phyloP scores from a whole-genome alignment of 306 rosid species.

The Dicorynia guianensis region DNA sequence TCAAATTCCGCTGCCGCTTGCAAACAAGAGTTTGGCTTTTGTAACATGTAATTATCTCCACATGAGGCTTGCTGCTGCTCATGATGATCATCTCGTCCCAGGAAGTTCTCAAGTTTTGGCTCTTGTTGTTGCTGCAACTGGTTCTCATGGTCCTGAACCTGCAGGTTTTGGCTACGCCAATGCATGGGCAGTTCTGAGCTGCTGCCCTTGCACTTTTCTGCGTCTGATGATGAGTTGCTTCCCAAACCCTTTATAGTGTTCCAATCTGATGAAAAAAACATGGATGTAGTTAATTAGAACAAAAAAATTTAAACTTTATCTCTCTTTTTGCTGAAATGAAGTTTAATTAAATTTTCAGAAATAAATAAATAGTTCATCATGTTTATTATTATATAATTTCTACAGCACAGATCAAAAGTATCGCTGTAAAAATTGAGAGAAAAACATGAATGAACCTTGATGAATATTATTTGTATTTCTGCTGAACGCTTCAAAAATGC shows the following conservation, averaged over 20 bases:
- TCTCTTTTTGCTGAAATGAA: too few relatives aligned
- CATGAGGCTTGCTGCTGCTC: conserved; percentile 47
- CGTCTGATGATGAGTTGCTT: too few relatives aligned
- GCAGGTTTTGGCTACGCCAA: conserved; percentile 47
- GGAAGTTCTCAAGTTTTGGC: conserved; percentile 90
- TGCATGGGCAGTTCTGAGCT: conserved; percentile 41
- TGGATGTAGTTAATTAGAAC: too few relatives aligned
- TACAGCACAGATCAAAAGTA: too few relatives aligned
- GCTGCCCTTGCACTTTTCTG: conserved; percentile 53
- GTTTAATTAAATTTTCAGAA: too few relatives aligned
- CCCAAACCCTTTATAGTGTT: conserved; percentile 50
- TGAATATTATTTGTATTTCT: conserved; percentile 40
- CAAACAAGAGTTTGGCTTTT: conserved; percentile 46
- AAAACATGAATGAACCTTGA: conserved; percentile 35
- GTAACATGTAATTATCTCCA: conserved; percentile 46
- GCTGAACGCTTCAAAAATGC: conserved; percentile 62
- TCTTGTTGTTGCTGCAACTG: conserved; percentile 41
- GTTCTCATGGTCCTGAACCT: not conserved
- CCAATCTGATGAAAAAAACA: conserved; percentile 62
- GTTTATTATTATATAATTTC: too few relatives aligned
- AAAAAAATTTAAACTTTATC: too few relatives aligned
- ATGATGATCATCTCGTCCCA: conserved; percentile 72
- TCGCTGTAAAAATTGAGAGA: too few relatives aligned
- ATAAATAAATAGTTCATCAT: too few relatives aligned
- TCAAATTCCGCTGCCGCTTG: conserved; percentile 45